Percentiles rank a stretch among this genome's conserved stretches.
Evolutionary conservation across 176 grass and related monocot genomes (phyloP).

Genomic region (Stipa capillata): DNA sequence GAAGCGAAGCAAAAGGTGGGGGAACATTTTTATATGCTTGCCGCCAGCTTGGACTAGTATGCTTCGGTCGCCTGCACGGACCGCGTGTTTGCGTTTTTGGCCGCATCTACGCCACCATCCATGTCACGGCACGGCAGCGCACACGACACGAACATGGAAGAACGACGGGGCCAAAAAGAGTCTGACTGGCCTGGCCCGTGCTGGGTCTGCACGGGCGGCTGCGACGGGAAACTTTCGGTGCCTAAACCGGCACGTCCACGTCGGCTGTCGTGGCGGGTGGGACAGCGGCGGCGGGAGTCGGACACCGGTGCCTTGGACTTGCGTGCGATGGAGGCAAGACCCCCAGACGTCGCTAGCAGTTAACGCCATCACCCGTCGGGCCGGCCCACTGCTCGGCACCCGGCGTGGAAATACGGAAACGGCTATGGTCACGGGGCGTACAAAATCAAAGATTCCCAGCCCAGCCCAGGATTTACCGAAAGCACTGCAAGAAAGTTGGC

Average conservation of each 20-base stretch:
- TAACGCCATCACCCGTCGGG: neutral
- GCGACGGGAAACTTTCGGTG: constrained; percentile 38
- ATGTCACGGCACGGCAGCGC: neutral
- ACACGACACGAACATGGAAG: neutral
- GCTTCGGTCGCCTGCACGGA: neutral
- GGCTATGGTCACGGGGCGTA: too few relatives aligned
- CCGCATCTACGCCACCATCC: neutral
- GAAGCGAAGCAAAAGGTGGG: neutral
- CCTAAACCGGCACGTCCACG: neutral
- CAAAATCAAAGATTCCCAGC: too few relatives aligned
- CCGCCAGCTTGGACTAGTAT: constrained; percentile 12
- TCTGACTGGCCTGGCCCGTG: neutral
- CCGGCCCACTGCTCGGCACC: too few relatives aligned
- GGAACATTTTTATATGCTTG: neutral
- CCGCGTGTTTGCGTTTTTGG: neutral
- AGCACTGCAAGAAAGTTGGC: too few relatives aligned
- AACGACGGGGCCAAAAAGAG: neutral
- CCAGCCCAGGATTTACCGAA: too few relatives aligned
- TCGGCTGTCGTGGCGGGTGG: neutral
- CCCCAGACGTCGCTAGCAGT: neutral
- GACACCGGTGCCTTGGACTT: neutral
- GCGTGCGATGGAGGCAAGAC: neutral
- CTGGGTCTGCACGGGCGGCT: constrained; percentile 7
- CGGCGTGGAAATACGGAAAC: neutral
- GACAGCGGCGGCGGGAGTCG: neutral